Evolutionary conservation across 2,329 filamentous ascomycete species (phyloP), one percentile per base, ranked within the genome.

Genomic region (Hypomyces rosellus): DNA sequence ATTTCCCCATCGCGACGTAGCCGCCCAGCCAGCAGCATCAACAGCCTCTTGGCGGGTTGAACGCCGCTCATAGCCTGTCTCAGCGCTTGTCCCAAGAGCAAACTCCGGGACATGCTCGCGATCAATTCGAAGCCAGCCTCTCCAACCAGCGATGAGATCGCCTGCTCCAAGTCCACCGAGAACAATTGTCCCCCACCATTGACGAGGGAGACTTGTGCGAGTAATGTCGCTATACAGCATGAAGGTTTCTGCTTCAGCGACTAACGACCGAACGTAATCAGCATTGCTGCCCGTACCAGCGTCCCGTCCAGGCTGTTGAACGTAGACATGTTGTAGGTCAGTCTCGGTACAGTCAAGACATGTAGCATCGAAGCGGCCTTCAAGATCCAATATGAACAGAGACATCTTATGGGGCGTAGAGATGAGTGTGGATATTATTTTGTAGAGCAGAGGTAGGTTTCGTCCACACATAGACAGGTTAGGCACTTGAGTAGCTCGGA

Each of bases 111-210:
- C 66, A 33, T 67, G 62, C 37, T 70, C 69, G 18, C 73, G 64
- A 46, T 77, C 72, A 5, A 81, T 71, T 11, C 71, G 68, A 49
- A 81, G 57, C 79, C 79, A 82, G 9, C 79, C 79, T 53, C 63
- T 69, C 67, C 67, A 70, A 22, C 59, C 63, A 12, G 62, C 56
- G 46, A 62, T 58, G 39, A 68, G 53, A 46, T 68, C 59, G 16
- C 68, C 66, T 1, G 64, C 63, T 5, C 63, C 63, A 25, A 62
- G 55, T 1, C 70, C 71, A 9, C 75, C 76, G 37, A 81, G 57
- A 5, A 82, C 72, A 22, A 82, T 57, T 2, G 76, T 79, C n/a
- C 80, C 79, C 79, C 80, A 82, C 73, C 74, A 80, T 52, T 73
- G 70, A 4, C 79, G 71, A 22, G 57, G 63, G 5, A 68, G 66